A percentile compares a stretch with the other conserved stretches of the same genome.
Conservation (phyloP, 2,329 filamentous ascomycete species). For the Ceratocystis lukuohia region DNA sequence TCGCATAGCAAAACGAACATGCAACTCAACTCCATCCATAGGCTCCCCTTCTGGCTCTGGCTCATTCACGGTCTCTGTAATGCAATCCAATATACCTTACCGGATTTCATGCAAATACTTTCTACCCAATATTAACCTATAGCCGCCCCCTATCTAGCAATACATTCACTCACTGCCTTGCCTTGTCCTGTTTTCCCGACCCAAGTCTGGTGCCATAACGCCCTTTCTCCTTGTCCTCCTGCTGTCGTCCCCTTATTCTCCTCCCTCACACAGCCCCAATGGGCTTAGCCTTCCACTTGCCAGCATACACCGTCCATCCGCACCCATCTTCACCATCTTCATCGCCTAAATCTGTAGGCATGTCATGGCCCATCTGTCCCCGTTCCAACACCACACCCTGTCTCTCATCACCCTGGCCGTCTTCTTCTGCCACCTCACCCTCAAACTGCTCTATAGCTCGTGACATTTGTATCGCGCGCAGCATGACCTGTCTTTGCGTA, state of each 20-base stretch:
- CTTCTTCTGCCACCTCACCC: not conserved
- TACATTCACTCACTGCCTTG: not conserved
- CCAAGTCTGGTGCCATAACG: not conserved
- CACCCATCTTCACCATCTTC: constrained; percentile 20
- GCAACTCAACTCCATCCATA: too few species aligned
- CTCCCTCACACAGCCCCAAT: constrained; percentile 19
- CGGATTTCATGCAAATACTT: too few species aligned
- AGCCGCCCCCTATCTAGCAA: not conserved
- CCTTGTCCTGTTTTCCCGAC: constrained; percentile 1
- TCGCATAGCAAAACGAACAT: not conserved
- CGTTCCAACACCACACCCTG: constrained; percentile 31
- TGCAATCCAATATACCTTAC: too few species aligned
- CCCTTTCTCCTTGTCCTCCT: not conserved
- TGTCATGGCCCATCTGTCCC: constrained; percentile 22
- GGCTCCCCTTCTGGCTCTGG: too few species aligned
- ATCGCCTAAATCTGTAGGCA: constrained; percentile 24
- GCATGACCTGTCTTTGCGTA: constrained; percentile 31
- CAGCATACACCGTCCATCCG: constrained; percentile 17
- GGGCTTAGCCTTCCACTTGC: constrained; percentile 20
- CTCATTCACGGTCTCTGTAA: too few species aligned
- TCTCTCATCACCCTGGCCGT: constrained; percentile 26
- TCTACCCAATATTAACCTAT: too few species aligned
- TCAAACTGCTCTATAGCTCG: constrained; percentile 29
- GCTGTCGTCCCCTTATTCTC: not conserved
- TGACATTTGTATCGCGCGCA: constrained; percentile 34